phyloP scores from a whole-genome alignment of 2,329 filamentous ascomycete species.

The Monilinia polystroma region DNA sequence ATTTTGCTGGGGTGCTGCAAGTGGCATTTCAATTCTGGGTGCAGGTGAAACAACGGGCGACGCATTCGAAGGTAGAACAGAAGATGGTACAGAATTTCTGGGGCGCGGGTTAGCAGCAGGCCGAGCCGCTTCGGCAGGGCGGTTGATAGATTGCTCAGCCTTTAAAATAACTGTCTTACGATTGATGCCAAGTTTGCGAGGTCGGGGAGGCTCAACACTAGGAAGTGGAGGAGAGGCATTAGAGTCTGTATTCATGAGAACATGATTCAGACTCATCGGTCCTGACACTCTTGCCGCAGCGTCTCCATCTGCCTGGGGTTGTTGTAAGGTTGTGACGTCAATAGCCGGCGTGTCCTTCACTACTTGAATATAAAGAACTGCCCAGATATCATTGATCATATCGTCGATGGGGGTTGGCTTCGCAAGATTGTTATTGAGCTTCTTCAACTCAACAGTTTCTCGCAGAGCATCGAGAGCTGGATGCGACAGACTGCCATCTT shows the following conservation, averaged over 20 bases:
- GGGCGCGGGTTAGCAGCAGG: conserved; percentile 41
- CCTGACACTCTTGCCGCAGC: conserved; percentile 36
- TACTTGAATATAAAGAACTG: conserved; percentile 68
- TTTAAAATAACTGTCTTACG: conserved; percentile 56
- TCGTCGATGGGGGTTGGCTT: conserved; percentile 86
- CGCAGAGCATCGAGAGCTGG: conserved; percentile 60
- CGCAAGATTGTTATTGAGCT: conserved; percentile 82
- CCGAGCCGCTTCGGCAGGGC: conserved; percentile 41
- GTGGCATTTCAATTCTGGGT: conserved; percentile 44
- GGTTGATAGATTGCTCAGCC: conserved; percentile 57
- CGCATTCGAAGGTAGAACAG: conserved; percentile 40
- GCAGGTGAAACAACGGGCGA: conserved; percentile 17
- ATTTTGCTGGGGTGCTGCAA: conserved; percentile 17
- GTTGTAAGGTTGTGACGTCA: conserved; percentile 45
- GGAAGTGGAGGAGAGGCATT: conserved; percentile 34
- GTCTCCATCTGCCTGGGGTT: conserved; percentile 48
- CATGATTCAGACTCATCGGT: conserved; percentile 39
- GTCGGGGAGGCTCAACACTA: conserved; percentile 32
- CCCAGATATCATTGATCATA: conserved; percentile 88
- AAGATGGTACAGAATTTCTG: conserved; percentile 24
- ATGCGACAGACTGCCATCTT: conserved; percentile 48
- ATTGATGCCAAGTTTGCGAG: conserved; percentile 36
- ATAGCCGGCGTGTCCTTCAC: conserved; percentile 54
- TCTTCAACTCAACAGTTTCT: conserved; percentile 68
- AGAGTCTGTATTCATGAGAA: conserved; percentile 39